A percentile compares a stretch with the other conserved stretches of the same genome.
Conservation (phyloP, 148 eudicot genomes). For the Salicornia ramosissima region DNA sequence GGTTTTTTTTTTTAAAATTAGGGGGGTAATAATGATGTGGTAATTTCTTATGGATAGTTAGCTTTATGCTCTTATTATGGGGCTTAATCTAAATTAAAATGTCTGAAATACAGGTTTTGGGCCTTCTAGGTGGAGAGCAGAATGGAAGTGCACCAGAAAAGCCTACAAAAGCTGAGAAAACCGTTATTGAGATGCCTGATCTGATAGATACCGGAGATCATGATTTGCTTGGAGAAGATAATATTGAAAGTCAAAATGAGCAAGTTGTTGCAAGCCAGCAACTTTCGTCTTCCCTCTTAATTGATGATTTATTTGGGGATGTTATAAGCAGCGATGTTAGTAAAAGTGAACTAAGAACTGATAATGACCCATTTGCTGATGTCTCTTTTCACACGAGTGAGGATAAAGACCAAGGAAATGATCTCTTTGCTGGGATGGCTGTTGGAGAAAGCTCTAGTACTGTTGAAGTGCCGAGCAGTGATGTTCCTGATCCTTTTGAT, state of each 20-base stretch:
- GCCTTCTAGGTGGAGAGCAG: slow-evolving; percentile 59
- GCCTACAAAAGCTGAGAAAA: slow-evolving; percentile 32
- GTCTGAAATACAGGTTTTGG: slow-evolving; percentile 55
- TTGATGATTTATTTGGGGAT: slow-evolving; percentile 80
- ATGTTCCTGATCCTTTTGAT: slow-evolving; percentile 48
- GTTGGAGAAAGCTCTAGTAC: slow-evolving; percentile 44
- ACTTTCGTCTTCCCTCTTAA: slow-evolving; percentile 40
- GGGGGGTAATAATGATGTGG: not conserved
- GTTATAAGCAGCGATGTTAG: slow-evolving; percentile 30
- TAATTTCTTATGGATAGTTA: not conserved
- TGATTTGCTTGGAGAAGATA: slow-evolving; percentile 50
- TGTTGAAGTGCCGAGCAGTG: slow-evolving; percentile 25
- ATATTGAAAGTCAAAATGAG: slow-evolving; percentile 31
- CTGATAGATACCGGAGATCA: slow-evolving; percentile 74
- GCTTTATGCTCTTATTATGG: not conserved
- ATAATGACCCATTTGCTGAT: slow-evolving; percentile 92
- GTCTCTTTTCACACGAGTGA: slow-evolving; percentile 65
- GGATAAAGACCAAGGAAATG: slow-evolving; percentile 41
- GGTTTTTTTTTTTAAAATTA: not conserved
- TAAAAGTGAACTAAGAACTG: slow-evolving; percentile 39
- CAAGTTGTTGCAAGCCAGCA: slow-evolving; percentile 27
- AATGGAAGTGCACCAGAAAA: slow-evolving; percentile 40
- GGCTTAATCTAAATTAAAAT: slow-evolving; percentile 6
- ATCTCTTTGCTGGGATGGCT: slow-evolving; percentile 75
- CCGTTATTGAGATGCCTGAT: slow-evolving; percentile 64